These are phyloP conservation scores for Aspergillus amoenus DNA, from an alignment of 2,329 filamentous ascomycete species.

Conservation along the genomic window DNA sequence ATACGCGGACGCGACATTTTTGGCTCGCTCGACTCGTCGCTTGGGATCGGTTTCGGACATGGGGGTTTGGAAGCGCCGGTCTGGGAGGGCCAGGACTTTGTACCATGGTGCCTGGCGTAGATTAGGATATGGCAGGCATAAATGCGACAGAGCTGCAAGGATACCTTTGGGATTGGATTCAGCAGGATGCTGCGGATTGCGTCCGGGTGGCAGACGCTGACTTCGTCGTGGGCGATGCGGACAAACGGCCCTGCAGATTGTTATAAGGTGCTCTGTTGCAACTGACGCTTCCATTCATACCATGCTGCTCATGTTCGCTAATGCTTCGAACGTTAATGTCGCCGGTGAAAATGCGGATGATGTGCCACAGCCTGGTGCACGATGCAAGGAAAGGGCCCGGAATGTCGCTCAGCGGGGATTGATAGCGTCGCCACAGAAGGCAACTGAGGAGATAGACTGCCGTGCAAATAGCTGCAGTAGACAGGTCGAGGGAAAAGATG, in stretches of 20 bases:
- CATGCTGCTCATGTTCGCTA: background rate
- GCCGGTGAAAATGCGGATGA: conserved; percentile 2
- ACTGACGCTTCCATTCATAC: background rate
- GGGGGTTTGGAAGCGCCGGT: background rate
- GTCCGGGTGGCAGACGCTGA: conserved; percentile 8
- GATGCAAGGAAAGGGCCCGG: conserved; percentile 6
- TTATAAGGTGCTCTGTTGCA: background rate
- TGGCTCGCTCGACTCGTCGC: background rate
- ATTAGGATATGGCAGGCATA: too few relatives aligned
- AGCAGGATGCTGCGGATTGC: background rate
- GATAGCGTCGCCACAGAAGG: background rate
- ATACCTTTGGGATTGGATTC: conserved; percentile 4
- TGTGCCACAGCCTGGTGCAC: conserved; percentile 2
- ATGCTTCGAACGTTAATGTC: background rate
- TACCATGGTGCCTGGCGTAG: background rate
- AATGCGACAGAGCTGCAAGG: too few relatives aligned
- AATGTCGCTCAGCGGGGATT: background rate
- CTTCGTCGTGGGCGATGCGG: conserved; percentile 6
- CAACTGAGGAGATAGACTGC: background rate
- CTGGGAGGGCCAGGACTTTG: background rate
- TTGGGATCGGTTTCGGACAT: conserved; percentile 3
- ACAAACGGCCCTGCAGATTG: background rate
- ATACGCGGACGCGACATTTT: conserved; percentile 3
- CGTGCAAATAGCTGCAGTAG: background rate
- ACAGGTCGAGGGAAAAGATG: background rate